Evolutionary conservation across 257 asterid genomes (phyloP).

Genomic region (Striga asiatica): DNA sequence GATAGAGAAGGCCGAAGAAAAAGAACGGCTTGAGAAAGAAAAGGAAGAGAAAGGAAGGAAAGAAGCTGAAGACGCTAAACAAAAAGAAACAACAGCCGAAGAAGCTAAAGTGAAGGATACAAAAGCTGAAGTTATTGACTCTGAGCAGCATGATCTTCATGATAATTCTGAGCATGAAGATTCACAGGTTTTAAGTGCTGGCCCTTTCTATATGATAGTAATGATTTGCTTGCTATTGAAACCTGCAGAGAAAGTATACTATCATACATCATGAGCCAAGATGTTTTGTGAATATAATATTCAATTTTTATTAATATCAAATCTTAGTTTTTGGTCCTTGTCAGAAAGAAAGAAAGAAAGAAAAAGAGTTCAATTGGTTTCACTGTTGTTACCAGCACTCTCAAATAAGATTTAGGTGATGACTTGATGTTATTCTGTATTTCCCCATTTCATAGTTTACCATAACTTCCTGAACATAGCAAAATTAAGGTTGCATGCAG

Average conservation of each 20-base stretch:
- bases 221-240: conserved; percentile 9
- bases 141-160: conserved; percentile 28
- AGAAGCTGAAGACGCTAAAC: conserved; percentile 46
- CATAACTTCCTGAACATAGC: background rate
- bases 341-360: background rate
- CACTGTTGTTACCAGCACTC: background rate
- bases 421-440: conserved; percentile 6
- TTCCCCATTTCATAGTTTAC: conserved; percentile 1
- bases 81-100: no score
- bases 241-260: conserved; percentile 3
- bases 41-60: conserved; percentile 63
- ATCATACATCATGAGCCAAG: background rate
- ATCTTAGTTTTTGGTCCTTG: background rate
- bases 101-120: no score
- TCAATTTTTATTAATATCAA: background rate
- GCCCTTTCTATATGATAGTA: background rate
- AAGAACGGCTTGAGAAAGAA: conserved; percentile 68
- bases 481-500: background rate
- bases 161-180: conserved; percentile 33
- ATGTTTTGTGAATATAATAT: background rate
- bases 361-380: conserved; percentile 1
- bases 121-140: conserved; percentile 36
- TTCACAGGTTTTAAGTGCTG: conserved; percentile 36
- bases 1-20: conserved; percentile 89
- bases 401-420: conserved; percentile 8